Evolutionary conservation across 2,329 filamentous ascomycete genomes (phyloP), one percentile per base, ranked within the genome.

Genomic region (Sphaerostilbella broomeana): DNA sequence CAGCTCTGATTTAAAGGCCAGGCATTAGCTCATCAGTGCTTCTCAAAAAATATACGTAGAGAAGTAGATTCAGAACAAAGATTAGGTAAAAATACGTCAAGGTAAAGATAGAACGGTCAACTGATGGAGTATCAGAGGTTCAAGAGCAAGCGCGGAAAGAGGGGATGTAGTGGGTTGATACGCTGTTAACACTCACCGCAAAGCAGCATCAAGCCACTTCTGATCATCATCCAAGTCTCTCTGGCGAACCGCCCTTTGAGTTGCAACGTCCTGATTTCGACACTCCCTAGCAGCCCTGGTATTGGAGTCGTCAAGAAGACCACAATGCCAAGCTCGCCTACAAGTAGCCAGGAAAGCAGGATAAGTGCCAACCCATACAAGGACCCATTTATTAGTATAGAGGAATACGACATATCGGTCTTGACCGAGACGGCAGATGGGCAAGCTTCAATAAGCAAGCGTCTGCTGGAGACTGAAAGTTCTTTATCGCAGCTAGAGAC

Each of bases 201-300:
- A 29, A 18, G 32, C 40, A 17, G 38, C 32, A 15, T 46, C 44
- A 17, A 42, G 47, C 20, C 34, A 33, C 34, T 24, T 38, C 16
- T 48, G 26, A 4, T 19, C 38, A 4, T 46, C 43, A 12, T 12
- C 12, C 22, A 24, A 12, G 22, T 6, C 22, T 24, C 12, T 6
- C 6, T 7, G 6, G 22, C 22, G 22, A 24, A 7, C 12, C 22
- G 6, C 12, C 12, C 12, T 6, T 24, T 24, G 22, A 24, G 22
- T 24, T 12, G 6, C 22, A 24, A 24, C 12, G 22, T 24, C 22
- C 22, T 7, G 22, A 24, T 24, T 6, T 24, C 22, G 6, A 12
- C 22, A 7, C 6, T 24, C 12, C 22, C 22, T 24, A 24, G 22
- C 22, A 24, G 12, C 22, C 12, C 12, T 24, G 22, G 22, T 12